phyloP scores from a whole-genome alignment of 768 basidiomycete species.

The Suillus weaverae region DNA sequence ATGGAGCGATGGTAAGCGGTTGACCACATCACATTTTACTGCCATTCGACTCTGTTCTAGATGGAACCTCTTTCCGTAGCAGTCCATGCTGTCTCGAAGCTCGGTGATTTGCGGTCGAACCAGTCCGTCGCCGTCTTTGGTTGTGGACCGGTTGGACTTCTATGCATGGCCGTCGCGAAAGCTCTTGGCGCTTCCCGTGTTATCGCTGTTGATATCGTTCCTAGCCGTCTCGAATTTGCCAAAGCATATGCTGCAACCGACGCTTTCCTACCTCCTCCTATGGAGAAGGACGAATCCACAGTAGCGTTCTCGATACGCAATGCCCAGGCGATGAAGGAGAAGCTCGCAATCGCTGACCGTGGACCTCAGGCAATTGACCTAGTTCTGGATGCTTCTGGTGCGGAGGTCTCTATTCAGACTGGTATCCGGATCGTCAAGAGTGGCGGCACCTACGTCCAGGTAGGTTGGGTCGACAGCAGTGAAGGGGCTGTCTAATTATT shows the following conservation, averaged over 20 bases:
- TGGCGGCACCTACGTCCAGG: constrained; percentile 77
- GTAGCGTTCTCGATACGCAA: constrained; percentile 73
- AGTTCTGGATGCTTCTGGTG: constrained; percentile 90
- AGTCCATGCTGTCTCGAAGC: constrained; percentile 80
- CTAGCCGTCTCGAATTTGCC: constrained; percentile 81
- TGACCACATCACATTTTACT: not conserved
- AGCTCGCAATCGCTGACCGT: constrained; percentile 67
- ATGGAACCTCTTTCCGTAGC: constrained; percentile 95
- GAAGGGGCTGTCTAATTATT: not conserved
- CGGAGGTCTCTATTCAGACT: constrained; percentile 90
- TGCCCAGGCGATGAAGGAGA: constrained; percentile 61
- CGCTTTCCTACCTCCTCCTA: constrained; percentile 59
- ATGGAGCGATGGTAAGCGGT: constrained; percentile 84
- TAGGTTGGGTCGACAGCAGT: constrained; percentile 20
- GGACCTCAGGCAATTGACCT: constrained; percentile 77
- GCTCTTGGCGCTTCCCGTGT: constrained; percentile 85
- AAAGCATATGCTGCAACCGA: constrained; percentile 83
- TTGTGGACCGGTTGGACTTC: constrained; percentile 84
- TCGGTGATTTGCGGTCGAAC: constrained; percentile 70
- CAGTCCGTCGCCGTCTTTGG: constrained; percentile 85
- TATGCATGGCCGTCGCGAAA: constrained; percentile 95
- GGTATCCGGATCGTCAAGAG: constrained; percentile 72
- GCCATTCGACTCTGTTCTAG: constrained; percentile 36
- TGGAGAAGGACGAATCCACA: constrained; percentile 63
- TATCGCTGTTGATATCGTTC: constrained; percentile 80